These are phyloP conservation scores for Solanum etuberosum DNA, from an alignment of 257 asterid species.

Conservation along the genomic window DNA sequence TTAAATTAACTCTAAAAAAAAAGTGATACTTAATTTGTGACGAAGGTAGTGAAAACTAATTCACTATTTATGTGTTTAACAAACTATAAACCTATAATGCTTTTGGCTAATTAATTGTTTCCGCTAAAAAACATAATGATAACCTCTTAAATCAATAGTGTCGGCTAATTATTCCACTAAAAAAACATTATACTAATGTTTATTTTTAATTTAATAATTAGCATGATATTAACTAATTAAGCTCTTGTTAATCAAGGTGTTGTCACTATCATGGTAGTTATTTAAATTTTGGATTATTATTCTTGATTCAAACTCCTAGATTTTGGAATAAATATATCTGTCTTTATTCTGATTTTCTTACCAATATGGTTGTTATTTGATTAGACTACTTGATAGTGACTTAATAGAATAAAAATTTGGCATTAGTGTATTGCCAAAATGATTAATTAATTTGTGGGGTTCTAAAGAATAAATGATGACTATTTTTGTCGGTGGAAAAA, in stretches of 20 bases:
- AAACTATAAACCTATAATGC: not conserved
- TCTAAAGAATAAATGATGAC: not conserved
- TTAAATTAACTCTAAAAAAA: not conserved
- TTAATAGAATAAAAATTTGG: not conserved
- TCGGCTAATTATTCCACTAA: not conserved
- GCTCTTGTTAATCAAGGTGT: not conserved
- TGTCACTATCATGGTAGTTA: not conserved
- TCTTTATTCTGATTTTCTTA: not conserved
- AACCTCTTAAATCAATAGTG: not conserved
- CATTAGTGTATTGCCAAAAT: not conserved
- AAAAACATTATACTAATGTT: not conserved
- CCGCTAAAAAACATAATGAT: not conserved
- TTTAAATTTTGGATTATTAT: not conserved
- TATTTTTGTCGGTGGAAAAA: not conserved
- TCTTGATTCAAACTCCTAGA: not conserved
- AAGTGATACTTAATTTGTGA: not conserved
- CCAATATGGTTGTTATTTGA: not conserved
- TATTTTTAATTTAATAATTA: not conserved
- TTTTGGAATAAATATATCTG: not conserved
- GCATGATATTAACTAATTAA: not conserved
- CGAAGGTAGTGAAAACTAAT: not conserved
- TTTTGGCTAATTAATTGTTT: not conserved
- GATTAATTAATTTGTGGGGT: not conserved
- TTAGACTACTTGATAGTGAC: not conserved
- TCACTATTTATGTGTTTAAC: not conserved